These are phyloP conservation scores for Pouteria glomerata DNA, from an alignment of 148 eudicot genomes.

Conservation along the genomic window DNA sequence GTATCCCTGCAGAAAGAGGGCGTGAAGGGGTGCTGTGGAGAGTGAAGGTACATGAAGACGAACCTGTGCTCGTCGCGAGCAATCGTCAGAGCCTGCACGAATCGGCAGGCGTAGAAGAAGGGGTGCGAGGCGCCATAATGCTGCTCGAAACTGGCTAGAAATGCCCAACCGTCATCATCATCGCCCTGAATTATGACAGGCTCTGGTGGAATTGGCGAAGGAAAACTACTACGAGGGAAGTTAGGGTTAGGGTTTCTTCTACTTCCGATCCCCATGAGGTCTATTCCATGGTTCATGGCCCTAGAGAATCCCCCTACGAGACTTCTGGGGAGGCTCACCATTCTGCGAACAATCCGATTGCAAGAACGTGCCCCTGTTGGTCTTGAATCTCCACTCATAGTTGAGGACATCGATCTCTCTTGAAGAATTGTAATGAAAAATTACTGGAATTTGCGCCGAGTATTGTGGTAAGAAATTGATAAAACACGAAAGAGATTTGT, in stretches of 20 bases:
- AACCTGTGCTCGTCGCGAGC: constrained; percentile 66
- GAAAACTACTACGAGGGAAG: constrained; percentile 24
- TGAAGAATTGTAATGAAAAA: not conserved
- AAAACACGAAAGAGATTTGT: not conserved
- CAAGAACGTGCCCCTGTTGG: constrained; percentile 25
- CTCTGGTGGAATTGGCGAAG: constrained; percentile 17
- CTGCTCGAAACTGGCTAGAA: constrained; percentile 61
- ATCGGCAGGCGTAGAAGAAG: constrained; percentile 80
- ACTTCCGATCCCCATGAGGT: constrained; percentile 33
- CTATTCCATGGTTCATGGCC: constrained; percentile 52
- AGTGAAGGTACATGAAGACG: constrained; percentile 75
- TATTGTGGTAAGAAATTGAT: not conserved
- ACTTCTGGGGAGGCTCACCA: constrained; percentile 69
- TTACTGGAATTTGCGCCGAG: not conserved
- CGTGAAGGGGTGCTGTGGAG: constrained; percentile 70
- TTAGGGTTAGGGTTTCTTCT: constrained; percentile 39
- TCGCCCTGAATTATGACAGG: constrained; percentile 28
- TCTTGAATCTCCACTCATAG: constrained; percentile 34
- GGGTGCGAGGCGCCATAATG: constrained; percentile 62
- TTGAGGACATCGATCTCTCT: too few species aligned
- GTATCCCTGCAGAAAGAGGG: constrained; percentile 60
- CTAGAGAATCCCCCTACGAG: constrained; percentile 67
- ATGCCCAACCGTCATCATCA: constrained; percentile 71
- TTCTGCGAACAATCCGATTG: constrained; percentile 42
- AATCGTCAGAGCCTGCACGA: constrained; percentile 58